These are phyloP conservation scores for Pseudocohnilembus persalinus DNA, from an alignment of 169 alveolate species.

Conservation along the genomic window DNA sequence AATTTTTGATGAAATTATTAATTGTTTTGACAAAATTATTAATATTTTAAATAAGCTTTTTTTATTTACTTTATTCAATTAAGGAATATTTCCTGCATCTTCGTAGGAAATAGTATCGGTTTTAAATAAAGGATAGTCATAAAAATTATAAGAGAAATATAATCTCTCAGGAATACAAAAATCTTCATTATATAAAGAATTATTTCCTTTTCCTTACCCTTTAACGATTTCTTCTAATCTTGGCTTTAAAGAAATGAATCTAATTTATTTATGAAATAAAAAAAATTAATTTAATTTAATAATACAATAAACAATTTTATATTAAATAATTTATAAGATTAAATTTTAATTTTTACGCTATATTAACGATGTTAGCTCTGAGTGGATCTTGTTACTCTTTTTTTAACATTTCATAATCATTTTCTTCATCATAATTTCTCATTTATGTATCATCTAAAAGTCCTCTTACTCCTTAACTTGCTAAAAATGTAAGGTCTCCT, in stretches of 20 bases:
- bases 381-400: neutral
- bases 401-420: neutral
- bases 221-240: neutral
- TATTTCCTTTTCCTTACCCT: neutral
- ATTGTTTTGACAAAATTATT: neutral
- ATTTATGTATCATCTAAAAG: neutral
- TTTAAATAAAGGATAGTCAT: neutral
- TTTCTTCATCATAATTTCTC: neutral
- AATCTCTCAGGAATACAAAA: conserved; percentile 11
- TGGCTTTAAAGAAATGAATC: neutral
- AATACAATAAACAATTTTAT: too few species aligned
- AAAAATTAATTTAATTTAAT: too few species aligned
- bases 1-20: too few species aligned
- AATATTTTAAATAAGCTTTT: too few species aligned
- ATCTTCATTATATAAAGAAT: conserved; percentile 7
- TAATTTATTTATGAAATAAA: too few species aligned
- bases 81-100: conserved; percentile 9
- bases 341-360: neutral
- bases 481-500: neutral
- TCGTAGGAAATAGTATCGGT: conserved; percentile 9
- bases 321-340: neutral
- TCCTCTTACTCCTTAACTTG: neutral
- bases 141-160: conserved; percentile 12
- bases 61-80: neutral
- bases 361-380: neutral